These are phyloP conservation scores for Candida saitoana DNA, from an alignment of 805 yeast genomes.

Conservation along the genomic window DNA sequence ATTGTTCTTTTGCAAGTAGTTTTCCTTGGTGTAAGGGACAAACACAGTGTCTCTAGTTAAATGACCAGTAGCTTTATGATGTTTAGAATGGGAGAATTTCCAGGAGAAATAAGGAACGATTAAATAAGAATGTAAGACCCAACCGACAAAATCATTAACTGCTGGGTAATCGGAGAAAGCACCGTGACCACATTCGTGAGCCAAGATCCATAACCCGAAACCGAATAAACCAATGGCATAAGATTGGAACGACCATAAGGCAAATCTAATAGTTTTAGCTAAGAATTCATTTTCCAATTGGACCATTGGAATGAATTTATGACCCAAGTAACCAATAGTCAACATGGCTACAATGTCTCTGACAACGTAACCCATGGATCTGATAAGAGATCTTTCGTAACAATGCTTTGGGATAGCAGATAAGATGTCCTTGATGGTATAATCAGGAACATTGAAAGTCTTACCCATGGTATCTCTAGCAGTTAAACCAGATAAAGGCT, in stretches of 20 bases:
- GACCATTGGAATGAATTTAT: constrained; percentile 40
- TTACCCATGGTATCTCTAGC: constrained; percentile 53
- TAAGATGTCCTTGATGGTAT: constrained; percentile 53
- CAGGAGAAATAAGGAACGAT: constrained; percentile 61
- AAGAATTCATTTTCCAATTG: constrained; percentile 16
- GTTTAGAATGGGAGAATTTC: constrained; percentile 58
- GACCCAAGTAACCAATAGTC: constrained; percentile 40
- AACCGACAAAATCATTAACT: constrained; percentile 55
- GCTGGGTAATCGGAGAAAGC: constrained; percentile 54
- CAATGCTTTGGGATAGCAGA: constrained; percentile 59
- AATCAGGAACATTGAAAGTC: constrained; percentile 58
- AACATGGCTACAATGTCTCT: constrained; percentile 49
- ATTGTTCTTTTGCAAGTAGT: constrained; percentile 30
- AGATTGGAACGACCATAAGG: constrained; percentile 39
- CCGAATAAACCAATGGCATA: constrained; percentile 46
- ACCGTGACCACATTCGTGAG: constrained; percentile 64
- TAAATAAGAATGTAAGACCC: constrained; percentile 56
- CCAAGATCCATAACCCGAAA: constrained; percentile 59
- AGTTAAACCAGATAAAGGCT: constrained; percentile 13
- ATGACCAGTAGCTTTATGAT: constrained; percentile 63
- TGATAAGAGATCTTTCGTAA: constrained; percentile 48
- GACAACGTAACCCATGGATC: constrained; percentile 48
- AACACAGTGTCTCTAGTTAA: constrained; percentile 58
- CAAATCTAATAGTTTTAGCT: constrained; percentile 30
- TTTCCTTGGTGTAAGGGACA: constrained; percentile 51